Evolutionary conservation across 1,139 yeast species (phyloP), one percentile per base, ranked within the genome.

Genomic region (Meyerozyma carpophila): DNA sequence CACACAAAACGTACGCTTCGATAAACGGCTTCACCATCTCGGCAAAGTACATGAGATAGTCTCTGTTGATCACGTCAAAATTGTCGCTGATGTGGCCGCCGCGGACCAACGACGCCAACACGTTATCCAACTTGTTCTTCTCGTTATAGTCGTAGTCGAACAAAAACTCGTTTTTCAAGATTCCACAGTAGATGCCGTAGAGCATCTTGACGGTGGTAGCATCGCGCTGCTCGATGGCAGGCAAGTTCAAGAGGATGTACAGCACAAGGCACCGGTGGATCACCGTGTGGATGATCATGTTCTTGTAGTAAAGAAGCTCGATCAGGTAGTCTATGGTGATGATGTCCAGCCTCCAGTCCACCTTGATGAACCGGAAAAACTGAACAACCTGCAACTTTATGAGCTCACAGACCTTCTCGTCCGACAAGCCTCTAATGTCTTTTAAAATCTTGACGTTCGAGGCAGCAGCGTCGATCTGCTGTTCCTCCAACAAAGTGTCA

Each of bases 231-330:
- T 54, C 46, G 21, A 55, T 49, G 10, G 37, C 48, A 21, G 44
- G 39, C 36, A 48, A 43, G 27, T 52, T 44, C 38, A 56, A 43
- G 34, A 72, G 51, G 28, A 70, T 61, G 46, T 67, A 64, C 39
- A 68, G 56, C 2, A 62, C 63, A 45, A 72, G 58, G 42, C 74
- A 66, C 44, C 64, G 60, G 46, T 66, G 67, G 42, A 73, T 68
- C 18, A 71, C 57, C 49, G 69, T 57, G 53, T 73, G 77, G 36
- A 73, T 66, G 10, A 70, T 53, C 44, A 70, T 61, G 48, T 73
- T 73, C 55, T 73, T 73, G 53, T 72, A 73, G 54, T 69, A 73
- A 43, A 73, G 61, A 38, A 73, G 59, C 52, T 73, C 78, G 50
- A 72, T 66, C 8, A 75, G 54, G 43, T 66, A 67, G 32, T 59